Percentiles rank a stretch among this genome's conserved stretches.
Conservation (phyloP, 345 rosid genomes). For the Noccaea caerulescens region DNA sequence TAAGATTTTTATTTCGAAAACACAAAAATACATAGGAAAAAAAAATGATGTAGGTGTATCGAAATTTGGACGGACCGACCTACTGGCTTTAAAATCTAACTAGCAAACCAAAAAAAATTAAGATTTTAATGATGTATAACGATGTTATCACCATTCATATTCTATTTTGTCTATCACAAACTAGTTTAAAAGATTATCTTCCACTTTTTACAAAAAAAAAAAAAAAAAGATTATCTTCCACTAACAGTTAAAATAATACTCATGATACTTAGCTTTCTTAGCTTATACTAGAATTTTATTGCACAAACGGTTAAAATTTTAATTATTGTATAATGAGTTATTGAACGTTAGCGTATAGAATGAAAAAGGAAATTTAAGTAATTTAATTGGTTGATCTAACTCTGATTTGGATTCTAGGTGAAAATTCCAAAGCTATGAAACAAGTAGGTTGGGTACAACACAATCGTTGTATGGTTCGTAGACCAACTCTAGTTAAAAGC, state of each 20-base stretch:
- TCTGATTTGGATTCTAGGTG: conserved; percentile 37
- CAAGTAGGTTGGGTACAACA: conserved; percentile 26
- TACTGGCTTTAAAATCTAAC: background rate
- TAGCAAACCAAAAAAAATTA: background rate
- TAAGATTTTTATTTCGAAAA: background rate
- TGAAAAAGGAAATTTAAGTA: background rate
- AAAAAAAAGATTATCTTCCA: background rate
- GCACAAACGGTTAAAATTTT: background rate
- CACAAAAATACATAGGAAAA: background rate
- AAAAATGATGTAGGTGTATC: background rate
- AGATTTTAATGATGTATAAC: background rate
- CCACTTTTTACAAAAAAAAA: background rate
- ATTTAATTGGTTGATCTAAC: conserved; percentile 10
- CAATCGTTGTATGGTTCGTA: background rate
- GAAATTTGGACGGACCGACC: background rate
- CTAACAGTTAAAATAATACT: background rate
- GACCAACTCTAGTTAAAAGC: conserved; percentile 18
- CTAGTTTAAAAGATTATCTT: background rate
- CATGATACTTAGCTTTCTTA: background rate
- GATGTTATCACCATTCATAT: background rate
- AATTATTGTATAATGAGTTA: background rate
- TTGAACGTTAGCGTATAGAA: background rate
- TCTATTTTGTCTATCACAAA: background rate
- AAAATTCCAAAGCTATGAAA: conserved; percentile 29
- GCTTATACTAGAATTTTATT: background rate